These are phyloP conservation scores for Mycosphaerella sp. DNA, from an alignment of 2,329 filamentous ascomycete species.

Conservation along the genomic window DNA sequence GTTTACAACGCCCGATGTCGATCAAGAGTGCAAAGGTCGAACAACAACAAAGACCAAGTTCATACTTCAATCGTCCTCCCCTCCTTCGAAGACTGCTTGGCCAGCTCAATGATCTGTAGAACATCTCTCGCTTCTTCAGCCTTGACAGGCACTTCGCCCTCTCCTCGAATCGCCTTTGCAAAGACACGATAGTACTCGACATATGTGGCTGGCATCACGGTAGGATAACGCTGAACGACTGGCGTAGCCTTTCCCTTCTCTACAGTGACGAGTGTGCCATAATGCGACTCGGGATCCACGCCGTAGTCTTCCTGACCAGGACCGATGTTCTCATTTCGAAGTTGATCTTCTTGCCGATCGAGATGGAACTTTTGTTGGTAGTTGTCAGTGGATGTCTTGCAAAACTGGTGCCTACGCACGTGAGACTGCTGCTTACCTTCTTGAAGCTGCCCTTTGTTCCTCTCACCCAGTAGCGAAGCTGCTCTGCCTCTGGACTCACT, in stretches of 20 bases:
- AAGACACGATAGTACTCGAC: constrained; percentile 57
- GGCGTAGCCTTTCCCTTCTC: constrained; percentile 37
- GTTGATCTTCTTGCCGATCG: constrained; percentile 69
- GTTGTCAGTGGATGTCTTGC: not conserved
- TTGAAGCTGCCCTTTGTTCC: constrained; percentile 69
- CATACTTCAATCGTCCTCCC: constrained; percentile 39
- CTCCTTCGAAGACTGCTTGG: constrained; percentile 47
- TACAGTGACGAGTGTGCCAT: constrained; percentile 55
- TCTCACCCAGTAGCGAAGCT: constrained; percentile 71
- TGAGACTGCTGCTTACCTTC: constrained; percentile 49
- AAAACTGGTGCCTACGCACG: too few species aligned
- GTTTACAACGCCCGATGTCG: too few species aligned
- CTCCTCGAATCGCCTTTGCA: constrained; percentile 48
- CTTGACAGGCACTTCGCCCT: constrained; percentile 50
- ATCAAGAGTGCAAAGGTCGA: too few species aligned
- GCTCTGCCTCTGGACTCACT: constrained; percentile 61
- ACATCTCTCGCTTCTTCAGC: constrained; percentile 49
- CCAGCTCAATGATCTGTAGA: constrained; percentile 52
- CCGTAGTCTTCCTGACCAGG: constrained; percentile 61
- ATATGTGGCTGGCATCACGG: constrained; percentile 62
- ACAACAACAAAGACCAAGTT: too few species aligned
- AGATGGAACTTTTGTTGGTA: constrained; percentile 44
- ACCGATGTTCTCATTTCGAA: constrained; percentile 54
- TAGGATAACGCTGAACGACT: constrained; percentile 48
- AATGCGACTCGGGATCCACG: constrained; percentile 52